Evolutionary conservation across 2,329 filamentous ascomycete genomes (phyloP), one percentile per base, ranked within the genome.

Genomic region (Fonsecaea pedrosoi): DNA sequence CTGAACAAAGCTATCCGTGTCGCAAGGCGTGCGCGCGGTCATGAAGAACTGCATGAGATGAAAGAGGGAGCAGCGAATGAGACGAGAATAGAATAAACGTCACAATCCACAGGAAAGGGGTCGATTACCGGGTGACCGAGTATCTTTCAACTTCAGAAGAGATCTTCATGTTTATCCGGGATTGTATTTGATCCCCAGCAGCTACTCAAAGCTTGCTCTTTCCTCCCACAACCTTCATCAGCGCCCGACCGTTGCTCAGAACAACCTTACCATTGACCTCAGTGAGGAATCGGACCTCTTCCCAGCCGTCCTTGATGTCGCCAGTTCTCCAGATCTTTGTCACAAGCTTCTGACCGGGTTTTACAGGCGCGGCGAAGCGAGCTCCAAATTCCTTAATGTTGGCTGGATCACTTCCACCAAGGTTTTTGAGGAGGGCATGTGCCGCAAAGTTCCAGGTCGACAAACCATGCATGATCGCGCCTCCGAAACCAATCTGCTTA

Each of bases 351-450:
- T 95, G 91, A 25, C 91, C 92, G 0, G 92, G 92, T 76, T 87
- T 89, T 8, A 97, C 93, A 0, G 93, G 93, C 70, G 88, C 90
- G 12, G 92, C 92, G 77, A 97, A 97, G 53, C 93, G 85, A 18
- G 92, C 92, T 82, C 94, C 92, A 82, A 94, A 97, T 79, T 95
- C 92, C 80, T 88, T 91, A 73, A 97, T 83, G 75, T 94, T 96
- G 71, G 86, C 86, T 0, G 93, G 91, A 75, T 96, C 87, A 77
- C 90, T 90, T 55, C 85, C 90, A 54, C 92, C 92, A 21, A 96
- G 83, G 45, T 85, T 81, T 78, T 90, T 86, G 63, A 97, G 82
- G 66, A 97, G 82, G 34, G 86, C 88, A 75, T 94, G 92, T 15
- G 86, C 87, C 1, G 91, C 86, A 65, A 86, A 87, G 81, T 97